phyloP scores from a whole-genome alignment of 208 protist genomes.

The Crithidia mellificae region DNA sequence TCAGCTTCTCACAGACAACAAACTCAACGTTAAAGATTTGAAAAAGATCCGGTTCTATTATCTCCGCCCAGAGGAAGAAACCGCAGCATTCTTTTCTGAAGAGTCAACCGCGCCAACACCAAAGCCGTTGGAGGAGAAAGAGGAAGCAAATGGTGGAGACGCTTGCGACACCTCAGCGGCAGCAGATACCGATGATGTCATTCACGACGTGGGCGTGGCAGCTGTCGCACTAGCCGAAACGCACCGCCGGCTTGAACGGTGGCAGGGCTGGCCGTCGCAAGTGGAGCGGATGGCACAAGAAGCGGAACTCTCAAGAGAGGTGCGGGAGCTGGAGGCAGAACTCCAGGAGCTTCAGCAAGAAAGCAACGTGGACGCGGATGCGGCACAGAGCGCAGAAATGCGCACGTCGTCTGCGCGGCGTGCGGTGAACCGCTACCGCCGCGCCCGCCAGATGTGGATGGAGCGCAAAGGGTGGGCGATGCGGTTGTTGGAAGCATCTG shows the following conservation, averaged over 20 bases:
- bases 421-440: constrained; percentile 47
- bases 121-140: no score
- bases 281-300: constrained; percentile 22
- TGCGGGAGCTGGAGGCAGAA: constrained; percentile 5
- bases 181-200: not conserved
- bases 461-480: constrained; percentile 69
- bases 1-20: constrained; percentile 44
- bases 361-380: not conserved
- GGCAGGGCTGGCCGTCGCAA: constrained; percentile 18
- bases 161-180: not conserved
- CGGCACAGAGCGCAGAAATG: not conserved
- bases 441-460: constrained; percentile 58
- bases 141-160: not conserved
- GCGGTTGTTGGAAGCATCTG: constrained; percentile 62
- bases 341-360: constrained; percentile 1
- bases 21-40: constrained; percentile 73
- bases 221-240: constrained; percentile 11
- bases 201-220: not conserved
- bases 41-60: constrained; percentile 86
- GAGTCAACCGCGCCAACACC: no score
- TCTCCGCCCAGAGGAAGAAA: constrained; percentile 17
- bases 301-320: constrained; percentile 9
- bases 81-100: not conserved
- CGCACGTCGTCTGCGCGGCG: constrained; percentile 8
- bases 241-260: constrained; percentile 18